Percentiles rank a stretch among this genome's conserved stretches.
These are phyloP conservation scores for Carex littledalei DNA, from an alignment of 176 grass and related monocot species.

Conservation along the genomic window DNA sequence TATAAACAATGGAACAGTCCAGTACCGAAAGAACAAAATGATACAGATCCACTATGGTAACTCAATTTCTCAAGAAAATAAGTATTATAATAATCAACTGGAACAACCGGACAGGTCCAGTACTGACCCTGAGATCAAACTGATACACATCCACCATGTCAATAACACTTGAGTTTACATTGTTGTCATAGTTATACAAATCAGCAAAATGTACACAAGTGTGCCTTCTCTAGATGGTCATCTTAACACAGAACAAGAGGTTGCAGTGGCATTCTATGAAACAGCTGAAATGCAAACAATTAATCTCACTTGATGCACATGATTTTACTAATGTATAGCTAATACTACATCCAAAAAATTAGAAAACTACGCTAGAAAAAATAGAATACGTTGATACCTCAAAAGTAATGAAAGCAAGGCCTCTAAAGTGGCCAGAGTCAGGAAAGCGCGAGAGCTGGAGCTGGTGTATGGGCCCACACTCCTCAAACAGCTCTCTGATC, in stretches of 20 bases:
- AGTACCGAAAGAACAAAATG: neutral
- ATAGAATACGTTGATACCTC: conserved; percentile 30
- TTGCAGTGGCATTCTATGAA: neutral
- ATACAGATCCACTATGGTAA: neutral
- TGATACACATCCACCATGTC: neutral
- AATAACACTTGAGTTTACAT: neutral
- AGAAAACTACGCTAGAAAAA: neutral
- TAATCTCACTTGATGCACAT: neutral
- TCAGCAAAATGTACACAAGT: neutral
- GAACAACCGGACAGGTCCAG: neutral
- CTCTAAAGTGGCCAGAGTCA: conserved; percentile 79
- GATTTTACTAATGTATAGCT: neutral
- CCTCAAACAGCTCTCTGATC: conserved; percentile 63
- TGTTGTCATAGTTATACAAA: neutral
- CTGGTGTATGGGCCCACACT: conserved; percentile 48
- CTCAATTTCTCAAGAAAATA: no score
- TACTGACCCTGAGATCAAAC: neutral
- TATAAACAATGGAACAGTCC: neutral
- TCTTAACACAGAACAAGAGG: neutral
- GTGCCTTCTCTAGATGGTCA: neutral
- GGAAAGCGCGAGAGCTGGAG: conserved; percentile 86
- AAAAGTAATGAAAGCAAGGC: conserved; percentile 79
- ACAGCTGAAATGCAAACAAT: neutral
- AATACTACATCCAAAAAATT: neutral
- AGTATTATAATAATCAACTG: neutral